phyloP scores from a whole-genome alignment of 2,329 filamentous ascomycete genomes.

The Helotiales sp. region DNA sequence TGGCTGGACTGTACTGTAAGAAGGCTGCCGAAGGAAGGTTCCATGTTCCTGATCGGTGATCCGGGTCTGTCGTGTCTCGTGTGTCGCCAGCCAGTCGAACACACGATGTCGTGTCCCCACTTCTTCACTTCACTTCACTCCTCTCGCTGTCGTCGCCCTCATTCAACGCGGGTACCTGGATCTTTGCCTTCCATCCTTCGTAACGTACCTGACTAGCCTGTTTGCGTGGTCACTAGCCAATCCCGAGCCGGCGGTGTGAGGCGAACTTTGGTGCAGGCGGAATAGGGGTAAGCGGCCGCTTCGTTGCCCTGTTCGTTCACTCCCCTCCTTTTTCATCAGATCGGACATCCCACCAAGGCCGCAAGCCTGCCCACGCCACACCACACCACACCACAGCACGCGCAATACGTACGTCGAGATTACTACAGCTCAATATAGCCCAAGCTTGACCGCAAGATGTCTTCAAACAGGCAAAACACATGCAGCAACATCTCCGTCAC shows the following conservation, averaged over 20 bases:
- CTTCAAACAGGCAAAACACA: background rate
- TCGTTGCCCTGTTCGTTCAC: background rate
- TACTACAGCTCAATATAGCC: background rate
- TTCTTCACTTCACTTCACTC: no score
- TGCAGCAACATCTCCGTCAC: slow-evolving; percentile 1
- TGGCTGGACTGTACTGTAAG: no score
- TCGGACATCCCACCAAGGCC: background rate
- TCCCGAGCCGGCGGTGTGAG: background rate
- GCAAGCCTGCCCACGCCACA: no score
- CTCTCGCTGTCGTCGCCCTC: no score
- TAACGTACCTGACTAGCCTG: slow-evolving; percentile 5
- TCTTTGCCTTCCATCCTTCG: no score
- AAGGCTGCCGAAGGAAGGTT: no score
- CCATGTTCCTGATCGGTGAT: background rate
- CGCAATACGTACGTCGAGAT: no score
- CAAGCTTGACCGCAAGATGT: background rate
- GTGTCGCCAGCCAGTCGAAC: background rate
- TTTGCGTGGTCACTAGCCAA: background rate
- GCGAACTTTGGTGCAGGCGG: background rate
- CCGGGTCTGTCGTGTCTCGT: background rate
- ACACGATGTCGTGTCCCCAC: background rate
- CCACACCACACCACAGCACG: background rate
- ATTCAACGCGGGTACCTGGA: slow-evolving; percentile 10
- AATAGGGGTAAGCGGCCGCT: slow-evolving; percentile 3
- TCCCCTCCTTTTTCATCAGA: background rate